Percentiles rank a stretch among this genome's conserved stretches.
phyloP scores from a whole-genome alignment of 768 basidiomycete genomes.

The Agaricus subrufescens region DNA sequence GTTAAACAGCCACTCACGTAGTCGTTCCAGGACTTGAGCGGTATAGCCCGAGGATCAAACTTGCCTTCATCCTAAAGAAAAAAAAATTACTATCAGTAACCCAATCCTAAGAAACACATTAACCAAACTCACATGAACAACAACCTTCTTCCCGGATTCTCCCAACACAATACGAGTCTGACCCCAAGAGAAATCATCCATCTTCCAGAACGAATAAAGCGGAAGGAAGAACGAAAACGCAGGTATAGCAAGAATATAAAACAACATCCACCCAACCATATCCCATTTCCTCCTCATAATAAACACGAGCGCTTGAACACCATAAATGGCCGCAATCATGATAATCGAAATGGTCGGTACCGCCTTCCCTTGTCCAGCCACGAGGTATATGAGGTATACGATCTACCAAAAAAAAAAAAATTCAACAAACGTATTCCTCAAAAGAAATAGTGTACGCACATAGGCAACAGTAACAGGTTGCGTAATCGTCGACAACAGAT shows the following conservation, averaged over 20 bases:
- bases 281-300: slow-evolving; percentile 94
- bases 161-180: slow-evolving; percentile 88
- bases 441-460: slow-evolving; percentile 43
- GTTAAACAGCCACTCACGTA: slow-evolving; percentile 53
- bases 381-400: slow-evolving; percentile 81
- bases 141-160: slow-evolving; percentile 92
- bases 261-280: slow-evolving; percentile 96
- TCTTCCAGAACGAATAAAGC: slow-evolving; percentile 93
- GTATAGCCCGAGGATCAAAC: slow-evolving; percentile 90
- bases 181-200: slow-evolving; percentile 99
- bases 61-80: slow-evolving; percentile 85
- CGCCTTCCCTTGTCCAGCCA: slow-evolving; percentile 56
- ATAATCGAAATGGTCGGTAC: slow-evolving; percentile 82
- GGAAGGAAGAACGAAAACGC: slow-evolving; percentile 92
- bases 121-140: slow-evolving; percentile 72
- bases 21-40: slow-evolving; percentile 95
- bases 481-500: slow-evolving; percentile 81
- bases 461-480: slow-evolving; percentile 88
- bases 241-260: slow-evolving; percentile 94
- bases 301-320: slow-evolving; percentile 90
- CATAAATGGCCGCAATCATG: slow-evolving; percentile 93
- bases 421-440: neutral
- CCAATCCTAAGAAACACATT: neutral
- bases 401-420: slow-evolving; percentile 45
- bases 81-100: slow-evolving; percentile 7